Evolutionary conservation across 2,329 filamentous ascomycete species (phyloP).

Genomic region (Raffaelea albimanens): DNA sequence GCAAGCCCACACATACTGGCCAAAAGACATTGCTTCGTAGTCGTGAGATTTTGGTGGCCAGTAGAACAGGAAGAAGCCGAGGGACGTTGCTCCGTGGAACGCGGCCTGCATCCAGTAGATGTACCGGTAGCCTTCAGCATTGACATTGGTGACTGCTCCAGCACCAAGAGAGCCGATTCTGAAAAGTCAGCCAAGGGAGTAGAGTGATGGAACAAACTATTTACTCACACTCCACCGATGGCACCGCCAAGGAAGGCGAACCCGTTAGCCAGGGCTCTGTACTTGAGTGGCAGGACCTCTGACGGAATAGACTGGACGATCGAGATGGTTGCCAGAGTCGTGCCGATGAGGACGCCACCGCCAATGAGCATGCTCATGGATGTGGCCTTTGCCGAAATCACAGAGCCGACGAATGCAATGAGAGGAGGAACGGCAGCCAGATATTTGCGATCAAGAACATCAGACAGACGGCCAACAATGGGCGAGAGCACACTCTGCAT

Average conservation of each 20-base stretch:
- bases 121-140: slow-evolving; percentile 38
- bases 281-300: slow-evolving; percentile 47
- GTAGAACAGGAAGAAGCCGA: slow-evolving; percentile 39
- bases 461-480: slow-evolving; percentile 44
- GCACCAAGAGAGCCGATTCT: slow-evolving; percentile 39
- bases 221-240: slow-evolving; percentile 39
- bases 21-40: slow-evolving; percentile 26
- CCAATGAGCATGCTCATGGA: slow-evolving; percentile 47
- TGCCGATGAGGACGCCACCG: slow-evolving; percentile 47
- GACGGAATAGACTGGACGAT: slow-evolving; percentile 47
- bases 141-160: slow-evolving; percentile 40
- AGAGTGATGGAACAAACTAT: neutral
- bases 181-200: neutral
- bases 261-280: slow-evolving; percentile 44
- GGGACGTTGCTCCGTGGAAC: slow-evolving; percentile 36
- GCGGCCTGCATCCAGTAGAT: slow-evolving; percentile 52
- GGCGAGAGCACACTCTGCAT: slow-evolving; percentile 49
- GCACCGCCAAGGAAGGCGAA: slow-evolving; percentile 40
- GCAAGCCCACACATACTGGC: slow-evolving; percentile 33
- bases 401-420: slow-evolving; percentile 42
- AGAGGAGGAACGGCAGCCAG: slow-evolving; percentile 41
- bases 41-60: slow-evolving; percentile 30
- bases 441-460: slow-evolving; percentile 45
- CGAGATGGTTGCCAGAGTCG: slow-evolving; percentile 42
- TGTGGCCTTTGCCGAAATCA: slow-evolving; percentile 43